These are phyloP conservation scores for Marsdenia floribunda DNA, from an alignment of 257 asterid genomes.

Conservation along the genomic window DNA sequence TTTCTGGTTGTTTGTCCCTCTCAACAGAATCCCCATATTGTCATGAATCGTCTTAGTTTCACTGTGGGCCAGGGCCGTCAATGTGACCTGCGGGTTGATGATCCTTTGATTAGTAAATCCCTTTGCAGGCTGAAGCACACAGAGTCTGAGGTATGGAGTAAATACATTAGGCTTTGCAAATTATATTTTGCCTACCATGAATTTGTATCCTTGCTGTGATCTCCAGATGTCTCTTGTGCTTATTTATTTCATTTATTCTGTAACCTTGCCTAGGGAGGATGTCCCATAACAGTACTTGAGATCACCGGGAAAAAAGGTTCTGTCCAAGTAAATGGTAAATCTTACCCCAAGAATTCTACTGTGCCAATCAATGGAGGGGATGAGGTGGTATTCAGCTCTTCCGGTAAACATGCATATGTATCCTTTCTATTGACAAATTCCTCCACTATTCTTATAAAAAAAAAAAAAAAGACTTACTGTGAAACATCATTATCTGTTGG, in stretches of 20 bases:
- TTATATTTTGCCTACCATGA: background rate
- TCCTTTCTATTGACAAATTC: slow-evolving; percentile 45
- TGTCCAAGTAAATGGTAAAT: slow-evolving; percentile 78
- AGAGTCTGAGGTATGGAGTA: slow-evolving; percentile 52
- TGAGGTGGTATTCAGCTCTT: slow-evolving; percentile 71
- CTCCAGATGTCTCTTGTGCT: slow-evolving; percentile 8
- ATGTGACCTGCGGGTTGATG: slow-evolving; percentile 66
- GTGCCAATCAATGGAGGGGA: slow-evolving; percentile 71
- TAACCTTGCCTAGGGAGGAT: slow-evolving; percentile 51
- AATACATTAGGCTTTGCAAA: background rate
- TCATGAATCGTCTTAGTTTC: slow-evolving; percentile 46
- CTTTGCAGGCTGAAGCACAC: slow-evolving; percentile 69
- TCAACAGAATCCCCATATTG: slow-evolving; percentile 66
- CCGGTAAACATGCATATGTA: slow-evolving; percentile 76
- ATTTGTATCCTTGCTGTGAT: background rate
- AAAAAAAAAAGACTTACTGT: background rate
- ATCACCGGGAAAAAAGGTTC: slow-evolving; percentile 73
- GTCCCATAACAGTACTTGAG: slow-evolving; percentile 55
- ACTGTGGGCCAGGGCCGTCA: slow-evolving; percentile 46
- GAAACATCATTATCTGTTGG: background rate
- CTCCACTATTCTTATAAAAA: background rate
- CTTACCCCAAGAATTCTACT: slow-evolving; percentile 56
- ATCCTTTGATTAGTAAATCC: slow-evolving; percentile 54
- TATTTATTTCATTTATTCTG: slow-evolving; percentile 10
- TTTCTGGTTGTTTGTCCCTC: background rate